Base-by-base conservation (phyloP, 1,139 yeast genomes). In the Candida tunisiensis region DNA sequence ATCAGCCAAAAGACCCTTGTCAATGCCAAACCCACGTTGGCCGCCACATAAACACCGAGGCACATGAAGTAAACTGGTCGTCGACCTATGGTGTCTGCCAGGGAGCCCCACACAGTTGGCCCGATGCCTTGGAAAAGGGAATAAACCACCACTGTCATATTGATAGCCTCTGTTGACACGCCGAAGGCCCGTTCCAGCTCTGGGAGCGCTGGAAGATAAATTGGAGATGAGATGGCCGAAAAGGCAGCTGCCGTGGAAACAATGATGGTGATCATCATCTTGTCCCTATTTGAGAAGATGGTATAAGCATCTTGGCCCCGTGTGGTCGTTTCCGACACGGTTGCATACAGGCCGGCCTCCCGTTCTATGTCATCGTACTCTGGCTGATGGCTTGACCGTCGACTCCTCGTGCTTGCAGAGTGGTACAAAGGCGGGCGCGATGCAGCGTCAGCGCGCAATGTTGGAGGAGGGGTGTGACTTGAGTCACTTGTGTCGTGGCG, bases 81-180 rank as follows among this genome's bases (percentile, higher is more conserved):
- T 32, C 91, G 59, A 0, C 93, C 93, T 30, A 60, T 53, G 1
- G 55, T 42, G 42, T 79, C 93, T 0, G 88, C 72, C n/a, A 77
- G 35, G 1, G 71, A 60, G 0, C 75, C 71, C 46, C 71, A 56
- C 4, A 78, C 38, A 3, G 74, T 60, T 1, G 93, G 93, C 0
- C 74, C 53, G 0, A 74, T 36, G 1, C 83, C 88, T 45, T 79
- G 93, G 31, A 72, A 65, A 6, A 75, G 47, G 21, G 78, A 61
- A 43, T 78, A 79, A 0, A 74, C 67, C 5, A 79, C 83, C 18
- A 80, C 72, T 0, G 88, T 62, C 16, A 74, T 39, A 44, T 79
- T 78, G 25, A 70, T 68, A 31, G 57, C 47, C 29, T 67, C 73
- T 16, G 66, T 62, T 4, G 69, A 45, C 4, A 71, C 64, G 23